These are phyloP conservation scores for Penicillium paneum DNA, from an alignment of 2,329 filamentous ascomycete species.

Conservation along the genomic window DNA sequence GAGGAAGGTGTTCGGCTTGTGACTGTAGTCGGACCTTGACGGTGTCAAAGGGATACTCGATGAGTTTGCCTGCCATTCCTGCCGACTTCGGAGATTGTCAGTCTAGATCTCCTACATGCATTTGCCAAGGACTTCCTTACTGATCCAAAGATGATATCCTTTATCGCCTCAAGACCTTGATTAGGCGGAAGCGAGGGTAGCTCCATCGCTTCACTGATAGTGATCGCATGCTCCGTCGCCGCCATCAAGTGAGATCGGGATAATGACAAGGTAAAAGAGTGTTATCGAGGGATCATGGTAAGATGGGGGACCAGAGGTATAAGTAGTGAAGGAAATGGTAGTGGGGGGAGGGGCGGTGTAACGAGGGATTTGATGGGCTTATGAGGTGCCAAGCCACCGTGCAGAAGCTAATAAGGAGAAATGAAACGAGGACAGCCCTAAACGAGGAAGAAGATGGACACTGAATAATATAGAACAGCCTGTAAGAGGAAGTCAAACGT, in stretches of 20 bases:
- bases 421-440: background rate
- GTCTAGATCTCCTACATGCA: background rate
- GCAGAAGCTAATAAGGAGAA: slow-evolving; percentile 5
- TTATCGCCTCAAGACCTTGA: slow-evolving; percentile 65
- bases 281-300: slow-evolving; percentile 24
- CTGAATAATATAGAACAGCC: background rate
- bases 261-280: slow-evolving; percentile 11
- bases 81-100: slow-evolving; percentile 55
- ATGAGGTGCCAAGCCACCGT: slow-evolving; percentile 13
- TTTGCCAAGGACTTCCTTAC: slow-evolving; percentile 47
- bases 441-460: background rate
- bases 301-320: slow-evolving; percentile 1
- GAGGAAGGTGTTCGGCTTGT: slow-evolving; percentile 79
- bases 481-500: slow-evolving; percentile 1
- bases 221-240: slow-evolving; percentile 40
- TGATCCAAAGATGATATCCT: slow-evolving; percentile 87
- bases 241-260: slow-evolving; percentile 32
- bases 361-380: slow-evolving; percentile 21
- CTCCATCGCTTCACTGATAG: slow-evolving; percentile 42
- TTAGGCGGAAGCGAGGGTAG: slow-evolving; percentile 40
- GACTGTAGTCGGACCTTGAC: slow-evolving; percentile 96
- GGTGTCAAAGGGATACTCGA: slow-evolving; percentile 98
- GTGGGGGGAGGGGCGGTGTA: slow-evolving; percentile 10
- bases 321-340: slow-evolving; percentile 1
- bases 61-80: slow-evolving; percentile 87